Percentiles rank a stretch among this genome's conserved stretches.
phyloP scores from a whole-genome alignment of 768 basidiomycete genomes.

The Boletus subparvulus region DNA sequence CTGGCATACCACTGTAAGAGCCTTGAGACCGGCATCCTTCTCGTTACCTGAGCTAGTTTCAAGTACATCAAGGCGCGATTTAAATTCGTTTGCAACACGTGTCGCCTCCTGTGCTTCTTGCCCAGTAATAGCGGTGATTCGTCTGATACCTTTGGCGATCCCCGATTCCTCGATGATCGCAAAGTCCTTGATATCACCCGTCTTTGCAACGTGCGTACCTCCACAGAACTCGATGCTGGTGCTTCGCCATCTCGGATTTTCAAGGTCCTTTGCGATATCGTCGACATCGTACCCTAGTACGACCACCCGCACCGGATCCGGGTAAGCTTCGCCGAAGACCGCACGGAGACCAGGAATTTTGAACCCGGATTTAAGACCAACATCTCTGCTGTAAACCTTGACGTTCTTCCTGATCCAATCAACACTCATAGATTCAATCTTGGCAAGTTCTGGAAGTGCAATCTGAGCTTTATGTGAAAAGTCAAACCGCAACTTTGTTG shows the following conservation, averaged over 20 bases:
- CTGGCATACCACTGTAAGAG: constrained; percentile 64
- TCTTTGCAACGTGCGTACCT: constrained; percentile 98
- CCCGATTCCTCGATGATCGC: constrained; percentile 94
- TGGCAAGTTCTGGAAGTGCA: constrained; percentile 66
- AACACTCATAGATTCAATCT: constrained; percentile 80
- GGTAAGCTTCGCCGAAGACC: constrained; percentile 97
- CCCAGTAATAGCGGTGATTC: constrained; percentile 92
- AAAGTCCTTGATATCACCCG: constrained; percentile 96
- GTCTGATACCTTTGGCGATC: constrained; percentile 96
- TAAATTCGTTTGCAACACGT: constrained; percentile 62
- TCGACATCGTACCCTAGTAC: constrained; percentile 85
- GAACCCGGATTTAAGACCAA: constrained; percentile 72
- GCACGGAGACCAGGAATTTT: constrained; percentile 93
- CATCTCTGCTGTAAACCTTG: constrained; percentile 83
- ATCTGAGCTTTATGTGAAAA: constrained; percentile 96
- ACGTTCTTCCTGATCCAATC: constrained; percentile 93
- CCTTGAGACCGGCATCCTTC: constrained; percentile 87
- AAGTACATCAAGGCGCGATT: constrained; percentile 59
- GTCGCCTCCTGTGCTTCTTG: constrained; percentile 86
- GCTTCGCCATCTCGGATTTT: constrained; percentile 85
- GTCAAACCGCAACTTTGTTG: constrained; percentile 94
- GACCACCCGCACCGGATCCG: constrained; percentile 95
- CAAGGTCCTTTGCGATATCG: constrained; percentile 80
- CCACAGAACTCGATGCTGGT: constrained; percentile 98
- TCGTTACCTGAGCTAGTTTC: constrained; percentile 65